Evolutionary conservation across 2,329 filamentous ascomycete species (phyloP).

Genomic region (Colletotrichum sp.): DNA sequence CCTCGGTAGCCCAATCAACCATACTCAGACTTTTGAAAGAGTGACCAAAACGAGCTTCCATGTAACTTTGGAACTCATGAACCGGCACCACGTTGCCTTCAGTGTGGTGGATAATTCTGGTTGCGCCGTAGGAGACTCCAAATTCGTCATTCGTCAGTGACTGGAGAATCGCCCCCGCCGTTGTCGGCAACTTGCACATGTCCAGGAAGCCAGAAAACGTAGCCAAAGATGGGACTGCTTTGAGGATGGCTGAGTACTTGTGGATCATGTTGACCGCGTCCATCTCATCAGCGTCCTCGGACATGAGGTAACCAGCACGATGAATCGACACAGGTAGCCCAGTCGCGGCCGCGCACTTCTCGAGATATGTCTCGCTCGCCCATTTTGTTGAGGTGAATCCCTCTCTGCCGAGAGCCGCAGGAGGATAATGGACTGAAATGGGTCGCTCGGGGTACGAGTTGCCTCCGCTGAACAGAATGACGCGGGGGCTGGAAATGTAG

Average conservation of each 20-base stretch:
- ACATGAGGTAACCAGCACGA: slow-evolving; percentile 24
- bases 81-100: slow-evolving; percentile 2
- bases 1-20: neutral
- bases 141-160: neutral
- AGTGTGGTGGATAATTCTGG: neutral
- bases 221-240: neutral
- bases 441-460: slow-evolving; percentile 20
- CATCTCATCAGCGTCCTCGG: slow-evolving; percentile 1
- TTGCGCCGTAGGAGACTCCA: neutral
- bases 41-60: neutral
- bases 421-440: slow-evolving; percentile 26
- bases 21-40: neutral
- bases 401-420: slow-evolving; percentile 28
- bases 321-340: slow-evolving; percentile 31
- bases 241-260: neutral
- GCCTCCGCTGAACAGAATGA: neutral
- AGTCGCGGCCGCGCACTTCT: slow-evolving; percentile 18
- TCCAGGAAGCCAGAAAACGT: neutral
- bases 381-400: slow-evolving; percentile 40
- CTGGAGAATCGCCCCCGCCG: neutral
- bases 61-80: neutral
- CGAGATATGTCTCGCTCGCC: slow-evolving; percentile 37
- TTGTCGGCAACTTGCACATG: neutral
- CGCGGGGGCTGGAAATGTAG: slow-evolving; percentile 41
- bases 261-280: slow-evolving; percentile 9